These are phyloP conservation scores for Diversispora eburnea DNA, from an alignment of 192 early-diverging fungal species.

Conservation along the genomic window DNA sequence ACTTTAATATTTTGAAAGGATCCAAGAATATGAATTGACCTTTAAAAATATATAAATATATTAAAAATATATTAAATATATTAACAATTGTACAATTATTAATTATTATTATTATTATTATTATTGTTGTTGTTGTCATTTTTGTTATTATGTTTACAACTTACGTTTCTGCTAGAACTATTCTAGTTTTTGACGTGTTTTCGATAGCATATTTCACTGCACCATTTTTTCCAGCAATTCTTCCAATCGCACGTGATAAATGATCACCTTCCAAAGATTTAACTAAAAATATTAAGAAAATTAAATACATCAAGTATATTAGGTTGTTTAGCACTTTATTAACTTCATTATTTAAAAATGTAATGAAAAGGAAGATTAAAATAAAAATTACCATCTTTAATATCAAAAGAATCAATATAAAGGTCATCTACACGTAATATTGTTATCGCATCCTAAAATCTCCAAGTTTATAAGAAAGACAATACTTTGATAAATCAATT, in stretches of 20 bases:
- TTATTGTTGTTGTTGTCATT: too few relatives aligned
- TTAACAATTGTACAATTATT: neutral
- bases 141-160: constrained; percentile 26
- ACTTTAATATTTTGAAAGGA: constrained; percentile 96
- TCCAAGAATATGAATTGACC: constrained; percentile 93
- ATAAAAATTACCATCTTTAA: constrained; percentile 71
- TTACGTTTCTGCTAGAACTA: constrained; percentile 92
- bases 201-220: constrained; percentile 98
- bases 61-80: constrained; percentile 1
- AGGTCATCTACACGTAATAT: constrained; percentile 95
- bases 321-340: too few relatives aligned
- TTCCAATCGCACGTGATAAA: constrained; percentile 94
- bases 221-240: constrained; percentile 96
- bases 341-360: too few relatives aligned
- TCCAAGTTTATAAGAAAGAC: neutral
- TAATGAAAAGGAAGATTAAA: neutral
- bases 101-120: too few relatives aligned
- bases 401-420: constrained; percentile 94
- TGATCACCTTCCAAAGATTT: constrained; percentile 95
- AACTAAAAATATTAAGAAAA: constrained; percentile 40
- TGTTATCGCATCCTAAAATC: constrained; percentile 77
- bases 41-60: constrained; percentile 20
- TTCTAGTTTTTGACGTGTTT: constrained; percentile 92
- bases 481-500: neutral
- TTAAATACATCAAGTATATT: neutral